Conservation (phyloP, 768 basidiomycete genomes). For the Gymnopilus junonius region DNA sequence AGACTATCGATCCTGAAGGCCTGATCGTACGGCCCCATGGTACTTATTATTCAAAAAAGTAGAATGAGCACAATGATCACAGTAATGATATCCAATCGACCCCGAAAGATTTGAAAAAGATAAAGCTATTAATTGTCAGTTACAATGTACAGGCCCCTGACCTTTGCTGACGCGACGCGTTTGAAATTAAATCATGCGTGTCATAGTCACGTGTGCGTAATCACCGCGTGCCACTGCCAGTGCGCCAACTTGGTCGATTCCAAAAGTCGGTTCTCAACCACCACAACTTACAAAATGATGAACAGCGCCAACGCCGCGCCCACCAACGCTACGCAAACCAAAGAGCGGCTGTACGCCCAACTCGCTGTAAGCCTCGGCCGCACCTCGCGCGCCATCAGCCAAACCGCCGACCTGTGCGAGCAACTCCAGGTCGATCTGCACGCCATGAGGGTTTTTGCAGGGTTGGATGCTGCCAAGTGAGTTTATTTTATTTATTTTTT, state of each 20-base stretch:
- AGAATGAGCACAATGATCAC: too few relatives aligned
- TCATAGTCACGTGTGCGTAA: not conserved
- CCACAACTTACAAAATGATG: constrained; percentile 13
- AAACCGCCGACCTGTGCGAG: constrained; percentile 79
- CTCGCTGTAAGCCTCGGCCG: constrained; percentile 70
- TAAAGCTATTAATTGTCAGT: too few relatives aligned
- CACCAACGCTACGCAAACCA: constrained; percentile 73
- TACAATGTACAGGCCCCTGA: too few relatives aligned
- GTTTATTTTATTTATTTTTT: constrained; percentile 27
- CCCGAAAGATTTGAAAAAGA: too few relatives aligned
- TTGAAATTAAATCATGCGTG: not conserved
- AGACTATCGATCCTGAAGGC: too few relatives aligned
- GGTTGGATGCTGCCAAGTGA: constrained; percentile 82
- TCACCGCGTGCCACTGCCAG: not conserved
- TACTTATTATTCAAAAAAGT: too few relatives aligned
- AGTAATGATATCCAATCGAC: too few relatives aligned
- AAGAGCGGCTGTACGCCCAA: constrained; percentile 81
- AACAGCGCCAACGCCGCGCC: constrained; percentile 34
- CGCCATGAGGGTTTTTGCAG: constrained; percentile 80
- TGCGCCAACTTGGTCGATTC: not conserved
- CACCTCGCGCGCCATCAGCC: constrained; percentile 68
- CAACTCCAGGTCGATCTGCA: constrained; percentile 76
- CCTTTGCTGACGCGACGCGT: not conserved
- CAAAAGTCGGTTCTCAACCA: not conserved
- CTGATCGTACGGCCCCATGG: too few relatives aligned